Base-by-base conservation (phyloP, 345 rosid species). In the Hibiscus syriacus region DNA sequence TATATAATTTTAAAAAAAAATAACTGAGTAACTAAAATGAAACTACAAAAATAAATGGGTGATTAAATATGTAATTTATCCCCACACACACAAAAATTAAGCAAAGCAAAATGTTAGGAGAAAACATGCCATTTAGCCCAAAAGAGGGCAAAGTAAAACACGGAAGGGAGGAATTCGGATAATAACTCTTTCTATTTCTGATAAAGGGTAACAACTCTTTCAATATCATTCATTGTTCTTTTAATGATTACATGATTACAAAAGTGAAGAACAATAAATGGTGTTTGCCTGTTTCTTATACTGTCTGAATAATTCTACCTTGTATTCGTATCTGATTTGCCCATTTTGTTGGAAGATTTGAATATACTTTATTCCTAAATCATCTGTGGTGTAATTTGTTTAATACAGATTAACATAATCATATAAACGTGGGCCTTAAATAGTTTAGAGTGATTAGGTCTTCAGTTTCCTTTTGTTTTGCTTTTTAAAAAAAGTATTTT, bases 211-310 rank as follows among this genome's bases (percentile, higher is more conserved):
- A 50, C 19, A 17, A 19, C 9, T 32, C 34, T 67, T 62, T 62
- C 19, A 6, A 59, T 20, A n/a, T 20, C 16, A 43, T 32, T 30
- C 6, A 11, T 29, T 8, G n/a, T 45, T 13, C 20, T 49, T 66
- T 30, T 52, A 46, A 52, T 52, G 70, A 50, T 61, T 39, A 38
- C 20, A 22, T 61, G 50, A 61, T 66, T 50, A 30, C 59, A 52
- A 34, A 49, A 12, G 30, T 22, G n/a, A 14, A 29, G 26, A 59
- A 41, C 36, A 36, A 50, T 66, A 20, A 60, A 34, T 50, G 27
- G 32, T 34, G 50, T 58, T 32, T 66, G 16, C 52, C 32, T 66
- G 45, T 30, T n/a, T 66, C 45, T 4, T 48, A 7, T 30, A 30
- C 19, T 53, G 70, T 34, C 52, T 48, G 6, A 30, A 66, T 19